A percentile compares a stretch with the other conserved stretches of the same genome.
phyloP scores from a whole-genome alignment of 768 basidiomycete genomes.

The Tubosaeta sp. region DNA sequence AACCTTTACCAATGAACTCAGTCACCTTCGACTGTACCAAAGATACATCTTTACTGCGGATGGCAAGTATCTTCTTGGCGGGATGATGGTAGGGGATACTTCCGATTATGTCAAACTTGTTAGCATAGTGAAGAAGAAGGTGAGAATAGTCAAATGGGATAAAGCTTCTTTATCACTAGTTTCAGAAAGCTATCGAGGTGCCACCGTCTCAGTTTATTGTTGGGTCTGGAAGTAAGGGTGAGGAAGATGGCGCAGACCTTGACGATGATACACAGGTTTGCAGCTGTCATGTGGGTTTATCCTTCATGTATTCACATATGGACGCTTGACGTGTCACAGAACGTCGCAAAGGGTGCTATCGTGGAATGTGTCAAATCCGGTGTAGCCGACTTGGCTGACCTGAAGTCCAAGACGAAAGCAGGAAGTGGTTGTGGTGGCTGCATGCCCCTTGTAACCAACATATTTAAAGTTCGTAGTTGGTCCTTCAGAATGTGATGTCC shows the following conservation, averaged over 20 bases:
- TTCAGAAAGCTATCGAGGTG: constrained; percentile 58
- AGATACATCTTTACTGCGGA: constrained; percentile 67
- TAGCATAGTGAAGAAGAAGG: constrained; percentile 68
- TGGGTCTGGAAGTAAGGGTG: constrained; percentile 46
- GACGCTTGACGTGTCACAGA: constrained; percentile 30
- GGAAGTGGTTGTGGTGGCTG: constrained; percentile 76
- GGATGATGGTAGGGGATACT: constrained; percentile 78
- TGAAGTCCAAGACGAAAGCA: constrained; percentile 66
- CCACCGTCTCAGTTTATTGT: constrained; percentile 66
- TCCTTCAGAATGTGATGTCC: no score
- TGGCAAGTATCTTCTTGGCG: constrained; percentile 68
- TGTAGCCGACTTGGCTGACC: constrained; percentile 41
- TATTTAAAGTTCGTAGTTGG: constrained; percentile 33
- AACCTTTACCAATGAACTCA: not conserved
- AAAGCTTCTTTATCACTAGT: not conserved
- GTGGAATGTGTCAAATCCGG: constrained; percentile 48
- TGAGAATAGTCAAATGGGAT: not conserved
- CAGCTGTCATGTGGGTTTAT: constrained; percentile 50
- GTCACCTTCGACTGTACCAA: not conserved
- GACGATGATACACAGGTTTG: constrained; percentile 73
- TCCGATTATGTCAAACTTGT: constrained; percentile 66
- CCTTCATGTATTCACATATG: not conserved
- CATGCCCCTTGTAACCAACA: constrained; percentile 47
- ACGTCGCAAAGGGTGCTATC: constrained; percentile 60
- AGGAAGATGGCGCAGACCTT: constrained; percentile 55